These are phyloP conservation scores for Botrytis pseudocinerea DNA, from an alignment of 2,329 filamentous ascomycete species.

Conservation along the genomic window DNA sequence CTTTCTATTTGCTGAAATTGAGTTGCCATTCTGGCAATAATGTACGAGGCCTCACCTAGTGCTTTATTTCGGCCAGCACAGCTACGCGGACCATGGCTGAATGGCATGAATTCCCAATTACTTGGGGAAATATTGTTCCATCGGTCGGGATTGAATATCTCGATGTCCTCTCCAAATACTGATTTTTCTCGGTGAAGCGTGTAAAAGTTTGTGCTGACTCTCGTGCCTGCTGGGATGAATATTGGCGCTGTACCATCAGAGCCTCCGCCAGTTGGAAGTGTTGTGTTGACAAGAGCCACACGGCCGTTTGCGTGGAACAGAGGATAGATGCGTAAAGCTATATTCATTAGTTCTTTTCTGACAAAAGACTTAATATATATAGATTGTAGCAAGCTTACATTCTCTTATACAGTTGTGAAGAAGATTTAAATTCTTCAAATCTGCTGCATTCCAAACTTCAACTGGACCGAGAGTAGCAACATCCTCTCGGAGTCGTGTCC, in stretches of 20 bases:
- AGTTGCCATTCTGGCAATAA: conserved; percentile 25
- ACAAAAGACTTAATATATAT: fast-evolving
- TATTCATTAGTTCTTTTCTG: fast-evolving
- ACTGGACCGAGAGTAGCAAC: not conserved
- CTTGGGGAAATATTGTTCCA: conserved; percentile 66
- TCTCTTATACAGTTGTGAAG: conserved; percentile 13
- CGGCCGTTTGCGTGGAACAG: conserved; percentile 28
- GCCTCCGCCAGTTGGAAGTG: conserved; percentile 29
- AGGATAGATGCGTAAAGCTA: conserved; percentile 33
- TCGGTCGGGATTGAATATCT: conserved; percentile 70
- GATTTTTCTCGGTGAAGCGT: conserved; percentile 9
- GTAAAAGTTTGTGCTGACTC: conserved; percentile 14
- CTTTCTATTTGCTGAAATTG: conserved; percentile 25
- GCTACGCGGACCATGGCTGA: conserved; percentile 66
- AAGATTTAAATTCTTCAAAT: not conserved
- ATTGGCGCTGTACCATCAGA: conserved; percentile 25
- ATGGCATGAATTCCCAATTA: conserved; percentile 65
- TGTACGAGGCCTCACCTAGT: conserved; percentile 26
- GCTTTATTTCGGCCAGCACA: conserved; percentile 58
- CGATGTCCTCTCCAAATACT: conserved; percentile 69
- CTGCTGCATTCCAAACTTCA: not conserved
- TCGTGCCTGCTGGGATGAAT: conserved; percentile 25
- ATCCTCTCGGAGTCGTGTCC: not conserved
- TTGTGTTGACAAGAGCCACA: conserved; percentile 25
- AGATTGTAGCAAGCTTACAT: not conserved